Evolutionary conservation across 1,139 yeast genomes (phyloP).

Genomic region (Hemisphaericaspora xylanilytica): DNA sequence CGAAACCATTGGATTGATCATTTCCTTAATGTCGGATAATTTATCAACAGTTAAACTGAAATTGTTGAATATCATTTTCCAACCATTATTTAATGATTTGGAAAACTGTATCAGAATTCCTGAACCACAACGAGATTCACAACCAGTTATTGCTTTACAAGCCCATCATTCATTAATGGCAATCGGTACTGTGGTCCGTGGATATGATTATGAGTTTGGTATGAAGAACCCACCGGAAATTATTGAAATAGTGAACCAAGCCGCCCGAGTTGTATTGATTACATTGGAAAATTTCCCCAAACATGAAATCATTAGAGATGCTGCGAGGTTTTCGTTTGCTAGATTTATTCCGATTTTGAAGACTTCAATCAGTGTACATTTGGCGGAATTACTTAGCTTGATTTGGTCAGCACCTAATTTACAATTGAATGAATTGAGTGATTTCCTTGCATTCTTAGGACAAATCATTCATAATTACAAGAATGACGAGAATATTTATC

Average conservation of each 20-base stretch:
- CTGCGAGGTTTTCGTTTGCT: conserved; percentile 83
- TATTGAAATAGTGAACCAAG: conserved; percentile 59
- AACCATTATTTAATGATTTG: conserved; percentile 74
- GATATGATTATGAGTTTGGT: conserved; percentile 54
- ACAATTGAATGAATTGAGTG: conserved; percentile 65
- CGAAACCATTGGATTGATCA: conserved; percentile 73
- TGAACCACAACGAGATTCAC: conserved; percentile 33
- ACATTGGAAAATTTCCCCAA: conserved; percentile 74
- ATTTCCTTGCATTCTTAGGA: conserved; percentile 81
- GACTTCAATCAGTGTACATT: conserved; percentile 47
- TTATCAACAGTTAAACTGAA: conserved; percentile 37
- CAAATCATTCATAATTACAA: conserved; percentile 82
- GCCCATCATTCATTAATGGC: conserved; percentile 88
- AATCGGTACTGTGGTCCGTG: conserved; percentile 85
- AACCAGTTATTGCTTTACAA: conserved; percentile 54
- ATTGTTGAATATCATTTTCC: conserved; percentile 61
- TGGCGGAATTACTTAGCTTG: conserved; percentile 73
- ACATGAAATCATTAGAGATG: conserved; percentile 73
- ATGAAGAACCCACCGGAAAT: conserved; percentile 32
- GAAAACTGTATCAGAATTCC: conserved; percentile 54
- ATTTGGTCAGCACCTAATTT: conserved; percentile 65
- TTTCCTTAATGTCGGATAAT: conserved; percentile 41
- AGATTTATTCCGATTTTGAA: conserved; percentile 74
- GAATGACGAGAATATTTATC: conserved; percentile 65
- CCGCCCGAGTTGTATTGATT: conserved; percentile 80